Evolutionary conservation across 495 filamentous ascomycete genomes (phyloP), one percentile per base, ranked within the genome.

Genomic region (Echria macrotheca): DNA sequence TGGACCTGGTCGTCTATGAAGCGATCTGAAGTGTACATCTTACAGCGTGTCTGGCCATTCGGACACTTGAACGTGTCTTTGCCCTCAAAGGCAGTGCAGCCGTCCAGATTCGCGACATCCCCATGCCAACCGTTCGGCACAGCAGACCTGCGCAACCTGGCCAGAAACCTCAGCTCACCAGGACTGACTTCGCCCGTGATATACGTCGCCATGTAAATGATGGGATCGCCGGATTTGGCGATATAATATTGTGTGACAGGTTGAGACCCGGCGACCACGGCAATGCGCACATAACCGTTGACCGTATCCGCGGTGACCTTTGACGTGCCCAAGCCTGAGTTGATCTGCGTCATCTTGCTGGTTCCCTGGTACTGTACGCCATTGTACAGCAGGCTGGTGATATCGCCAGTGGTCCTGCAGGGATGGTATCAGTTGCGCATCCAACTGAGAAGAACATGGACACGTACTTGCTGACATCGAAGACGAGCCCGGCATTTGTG

Each of bases 11-110:
- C 79, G 33, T 83, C 80, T 53, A 83, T 82, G 53, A 82, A 82
- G 1, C 76, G 71, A 43, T 81, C 63, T 33, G 73, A 74, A 2
- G 76, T 80, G 64, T 81, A 83, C 69, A 83, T 82, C 65, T 83
- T 83, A 67, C 71, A 76, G 21, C 80, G 72, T 0, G 80, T 82
- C 48, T 81, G 63, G 4, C 77, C 74, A 26, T 72, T 61, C 5
- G 80, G 70, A 37, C 63, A 66, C 44, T 75, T 50, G 61, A 74
- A 82, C 44, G 81, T 78, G 58, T 83, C 79, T 8, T 71, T 74
- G 22, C 79, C 80, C 50, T 82, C 80, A 24, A 83, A 64, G 1
- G 67, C 66, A 10, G 65, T 68, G 32, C 74, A 70, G 1, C 63
- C 66, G 8, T 69, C 69, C 12, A 69, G 75, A 1, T 72, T 69